Evolutionary conservation across 1,284 basidiomycete species (phyloP).

Genomic region (Papiliotrema flavescens): DNA sequence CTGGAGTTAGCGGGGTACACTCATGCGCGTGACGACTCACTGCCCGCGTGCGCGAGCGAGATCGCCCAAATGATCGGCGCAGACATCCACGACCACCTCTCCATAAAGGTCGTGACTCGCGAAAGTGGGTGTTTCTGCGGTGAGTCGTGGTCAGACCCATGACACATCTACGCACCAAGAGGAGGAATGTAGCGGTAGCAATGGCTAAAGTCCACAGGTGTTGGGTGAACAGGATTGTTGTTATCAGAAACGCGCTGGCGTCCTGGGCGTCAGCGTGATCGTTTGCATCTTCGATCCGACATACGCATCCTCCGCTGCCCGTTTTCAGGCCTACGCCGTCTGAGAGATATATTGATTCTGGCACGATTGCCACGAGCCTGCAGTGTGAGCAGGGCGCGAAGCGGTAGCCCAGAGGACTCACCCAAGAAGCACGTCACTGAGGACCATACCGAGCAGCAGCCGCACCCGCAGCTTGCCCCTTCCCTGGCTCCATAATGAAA

Average conservation of each 20-base stretch:
- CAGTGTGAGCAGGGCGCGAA: neutral
- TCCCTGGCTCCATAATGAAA: constrained; percentile 26
- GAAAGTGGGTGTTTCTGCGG: constrained; percentile 42
- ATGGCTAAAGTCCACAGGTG: constrained; percentile 42
- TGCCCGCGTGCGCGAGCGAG: constrained; percentile 31
- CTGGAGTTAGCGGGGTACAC: constrained; percentile 11
- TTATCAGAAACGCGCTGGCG: constrained; percentile 33
- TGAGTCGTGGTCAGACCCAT: neutral
- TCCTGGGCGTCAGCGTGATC: constrained; percentile 15
- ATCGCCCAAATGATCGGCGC: constrained; percentile 29
- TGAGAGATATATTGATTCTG: constrained; percentile 24
- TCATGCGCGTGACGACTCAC: constrained; percentile 14
- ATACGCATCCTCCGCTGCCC: constrained; percentile 29
- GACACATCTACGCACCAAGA: constrained; percentile 28
- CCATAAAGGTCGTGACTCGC: constrained; percentile 25
- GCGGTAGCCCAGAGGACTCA: constrained; percentile 14
- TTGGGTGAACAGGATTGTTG: constrained; percentile 37
- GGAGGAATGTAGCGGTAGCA: constrained; percentile 39
- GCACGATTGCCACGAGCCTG: constrained; percentile 28
- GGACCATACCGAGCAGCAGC: constrained; percentile 41
- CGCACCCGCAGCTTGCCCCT: constrained; percentile 38
- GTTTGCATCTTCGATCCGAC: constrained; percentile 7
- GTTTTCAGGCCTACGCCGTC: constrained; percentile 14
- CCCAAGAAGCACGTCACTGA: constrained; percentile 39
- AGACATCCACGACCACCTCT: constrained; percentile 28